Evolutionary conservation across 805 yeast genomes (phyloP), one percentile per base, ranked within the genome.

Genomic region (Candida chauliodis): DNA sequence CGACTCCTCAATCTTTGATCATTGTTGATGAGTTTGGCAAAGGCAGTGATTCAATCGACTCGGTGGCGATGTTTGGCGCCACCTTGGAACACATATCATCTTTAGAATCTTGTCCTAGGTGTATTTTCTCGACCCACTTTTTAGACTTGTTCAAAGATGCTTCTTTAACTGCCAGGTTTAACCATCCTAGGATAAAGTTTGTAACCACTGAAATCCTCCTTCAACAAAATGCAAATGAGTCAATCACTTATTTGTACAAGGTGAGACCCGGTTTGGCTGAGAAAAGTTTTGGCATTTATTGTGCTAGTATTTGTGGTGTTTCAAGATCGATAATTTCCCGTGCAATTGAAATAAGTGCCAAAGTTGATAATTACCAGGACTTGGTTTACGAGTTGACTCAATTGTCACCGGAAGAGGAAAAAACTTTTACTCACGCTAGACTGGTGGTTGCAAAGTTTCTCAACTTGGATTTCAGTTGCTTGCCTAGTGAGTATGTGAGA

Each of bases 11-110:
- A 30, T 71, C 77, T 9, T 43, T 78, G 19, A 44, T 78, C 2
- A 50, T 77, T 5, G 59, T 77, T 18, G 79, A 76, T 50, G 80
- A 75, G 42, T 74, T 71, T 52, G 81, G 80, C 0, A 73, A 73
- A 42, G 79, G 79, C 0, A 75, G 76, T 0, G 75, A 71, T 47
- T 45, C 63, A 0, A 47, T 62, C 9, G 74, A 73, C 45, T 77
- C 77, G 0, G 73, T 74, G 0, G 58, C 75, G 1, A 38, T 73
- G 8, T 58, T 71, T 39, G 75, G 73, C 1, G 49, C 73, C 0
- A 48, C 65, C 2, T 41, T 73, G 4, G 53, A 53, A 14, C 34
- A 50, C 11, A 36, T 68, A 1, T 48, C 58, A 18, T 20, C 19
- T 6, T 44, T 2, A 23, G 21, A 42, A 5, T 11, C 15, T 1